phyloP scores from a whole-genome alignment of 2,329 filamentous ascomycete species.

The Thermoascus crustaceus region DNA sequence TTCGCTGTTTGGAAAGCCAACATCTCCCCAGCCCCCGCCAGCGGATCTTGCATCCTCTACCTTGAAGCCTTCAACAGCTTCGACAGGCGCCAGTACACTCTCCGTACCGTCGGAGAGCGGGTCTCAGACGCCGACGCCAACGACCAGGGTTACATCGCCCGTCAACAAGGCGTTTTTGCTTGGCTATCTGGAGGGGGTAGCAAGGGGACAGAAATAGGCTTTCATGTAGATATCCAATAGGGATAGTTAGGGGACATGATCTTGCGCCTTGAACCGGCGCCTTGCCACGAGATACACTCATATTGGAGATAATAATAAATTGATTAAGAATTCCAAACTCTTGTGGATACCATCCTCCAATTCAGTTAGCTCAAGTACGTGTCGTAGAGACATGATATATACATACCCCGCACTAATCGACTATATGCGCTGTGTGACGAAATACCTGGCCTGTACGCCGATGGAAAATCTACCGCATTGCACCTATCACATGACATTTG shows the following conservation, averaged over 20 bases:
- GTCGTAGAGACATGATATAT: too few relatives aligned
- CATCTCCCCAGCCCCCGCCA: constrained; percentile 15
- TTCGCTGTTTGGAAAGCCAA: constrained; percentile 54
- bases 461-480: too few relatives aligned
- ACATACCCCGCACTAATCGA: too few relatives aligned
- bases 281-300: too few relatives aligned
- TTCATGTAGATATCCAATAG: not conserved
- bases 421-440: too few relatives aligned
- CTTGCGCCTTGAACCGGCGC: too few relatives aligned
- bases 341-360: too few relatives aligned
- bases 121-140: not conserved
- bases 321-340: too few relatives aligned
- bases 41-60: constrained; percentile 15
- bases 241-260: not conserved
- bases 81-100: constrained; percentile 23
- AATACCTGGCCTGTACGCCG: too few relatives aligned
- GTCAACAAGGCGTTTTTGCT: constrained; percentile 70
- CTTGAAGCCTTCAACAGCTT: constrained; percentile 13
- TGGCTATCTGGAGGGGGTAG: constrained; percentile 59
- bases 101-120: constrained; percentile 9
- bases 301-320: too few relatives aligned
- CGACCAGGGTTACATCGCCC: constrained; percentile 44
- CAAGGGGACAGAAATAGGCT: constrained; percentile 31
- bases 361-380: too few relatives aligned
- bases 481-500: too few relatives aligned